Percentiles rank a stretch among this genome's conserved stretches.
These are phyloP conservation scores for Lactifluus subvellereus DNA, from an alignment of 768 basidiomycete species.

Conservation along the genomic window DNA sequence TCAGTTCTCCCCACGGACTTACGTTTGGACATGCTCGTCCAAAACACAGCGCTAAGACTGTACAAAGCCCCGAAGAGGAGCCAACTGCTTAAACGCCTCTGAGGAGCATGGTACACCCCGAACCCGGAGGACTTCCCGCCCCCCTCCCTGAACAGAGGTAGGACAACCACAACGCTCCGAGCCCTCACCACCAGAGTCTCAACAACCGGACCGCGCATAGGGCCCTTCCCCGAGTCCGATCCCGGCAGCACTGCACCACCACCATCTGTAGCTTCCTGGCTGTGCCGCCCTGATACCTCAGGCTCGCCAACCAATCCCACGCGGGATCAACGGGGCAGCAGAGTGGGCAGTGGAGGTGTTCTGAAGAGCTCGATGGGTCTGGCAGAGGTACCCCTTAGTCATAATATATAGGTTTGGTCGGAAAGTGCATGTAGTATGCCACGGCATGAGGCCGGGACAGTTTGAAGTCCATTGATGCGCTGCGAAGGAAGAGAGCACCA, in stretches of 20 bases:
- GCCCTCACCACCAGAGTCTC: too few relatives aligned
- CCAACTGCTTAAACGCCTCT: too few relatives aligned
- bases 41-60: too few relatives aligned
- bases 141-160: not conserved
- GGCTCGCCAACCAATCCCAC: conserved; percentile 1
- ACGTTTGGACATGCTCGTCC: too few relatives aligned
- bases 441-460: conserved; percentile 29
- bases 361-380: not conserved
- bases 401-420: conserved; percentile 12
- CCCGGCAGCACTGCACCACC: not conserved
- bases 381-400: conserved; percentile 12
- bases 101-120: too few relatives aligned
- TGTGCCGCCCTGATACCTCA: not conserved
- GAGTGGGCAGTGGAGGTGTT: not conserved
- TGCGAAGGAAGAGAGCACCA: conserved; percentile 70
- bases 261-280: not conserved
- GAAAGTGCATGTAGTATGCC: conserved; percentile 20
- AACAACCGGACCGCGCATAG: too few relatives aligned
- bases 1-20: too few relatives aligned
- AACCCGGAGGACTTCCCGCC: too few relatives aligned
- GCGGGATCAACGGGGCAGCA: too few relatives aligned
- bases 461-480: conserved; percentile 48
- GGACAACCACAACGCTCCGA: not conserved
- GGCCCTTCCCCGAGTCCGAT: not conserved
- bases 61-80: too few relatives aligned